Conservation (phyloP, 1,284 basidiomycete species). For the Malassezia slooffiae region DNA sequence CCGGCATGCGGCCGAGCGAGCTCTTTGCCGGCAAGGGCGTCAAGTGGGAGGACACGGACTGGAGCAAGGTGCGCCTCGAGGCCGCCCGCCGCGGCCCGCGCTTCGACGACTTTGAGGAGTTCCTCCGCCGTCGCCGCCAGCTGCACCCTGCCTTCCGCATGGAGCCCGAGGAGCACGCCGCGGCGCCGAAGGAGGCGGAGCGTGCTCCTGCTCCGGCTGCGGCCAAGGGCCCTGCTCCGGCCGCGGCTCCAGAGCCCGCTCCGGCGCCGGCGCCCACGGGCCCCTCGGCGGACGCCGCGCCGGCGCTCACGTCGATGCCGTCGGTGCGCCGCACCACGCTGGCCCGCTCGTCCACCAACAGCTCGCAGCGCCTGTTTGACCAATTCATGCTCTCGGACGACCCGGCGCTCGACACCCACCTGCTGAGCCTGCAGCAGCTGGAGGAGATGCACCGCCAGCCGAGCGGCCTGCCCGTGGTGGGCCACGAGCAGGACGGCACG, state of each 20-base stretch:
- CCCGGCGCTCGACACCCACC: conserved; percentile 13
- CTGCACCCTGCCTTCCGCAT: conserved; percentile 15
- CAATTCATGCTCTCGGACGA: conserved; percentile 1
- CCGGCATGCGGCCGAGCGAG: conserved; percentile 25
- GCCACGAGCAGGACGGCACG: not conserved
- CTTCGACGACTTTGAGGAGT: conserved; percentile 31
- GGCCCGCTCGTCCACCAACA: not conserved
- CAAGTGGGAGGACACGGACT: conserved; percentile 32
- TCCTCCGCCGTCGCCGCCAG: conserved; percentile 33
- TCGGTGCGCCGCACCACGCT: no score
- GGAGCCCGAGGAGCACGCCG: conserved; percentile 16
- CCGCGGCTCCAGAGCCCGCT: no score
- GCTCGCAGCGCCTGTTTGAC: not conserved
- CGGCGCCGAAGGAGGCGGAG: conserved; percentile 21
- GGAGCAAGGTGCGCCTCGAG: conserved; percentile 15
- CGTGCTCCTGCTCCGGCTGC: no score
- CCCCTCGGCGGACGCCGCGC: no score
- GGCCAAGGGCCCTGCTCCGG: no score
- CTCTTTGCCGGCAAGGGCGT: conserved; percentile 36
- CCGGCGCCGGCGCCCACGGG: no score
- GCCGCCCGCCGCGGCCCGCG: conserved; percentile 9
- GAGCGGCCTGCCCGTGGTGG: not conserved
- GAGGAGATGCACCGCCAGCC: conserved; percentile 23
- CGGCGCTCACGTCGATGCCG: not conserved
- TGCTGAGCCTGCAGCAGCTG: conserved; percentile 28